These are phyloP conservation scores for Dactylellina parvicollis DNA, from an alignment of 2,329 filamentous ascomycete genomes.

Conservation along the genomic window DNA sequence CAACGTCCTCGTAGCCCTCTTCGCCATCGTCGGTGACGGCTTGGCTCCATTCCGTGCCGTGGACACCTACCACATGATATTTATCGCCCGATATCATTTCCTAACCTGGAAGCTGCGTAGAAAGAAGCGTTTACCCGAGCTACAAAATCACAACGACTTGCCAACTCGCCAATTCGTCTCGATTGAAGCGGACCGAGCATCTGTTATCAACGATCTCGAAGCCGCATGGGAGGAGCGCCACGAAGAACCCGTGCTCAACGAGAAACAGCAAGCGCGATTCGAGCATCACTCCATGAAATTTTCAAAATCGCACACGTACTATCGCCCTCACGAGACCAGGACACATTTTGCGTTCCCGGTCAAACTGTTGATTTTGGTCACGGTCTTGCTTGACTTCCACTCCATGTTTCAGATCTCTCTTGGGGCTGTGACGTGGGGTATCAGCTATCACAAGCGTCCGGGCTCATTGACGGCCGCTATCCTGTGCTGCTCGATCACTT, in stretches of 20 bases:
- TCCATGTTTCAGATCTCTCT: constrained; percentile 82
- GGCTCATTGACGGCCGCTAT: constrained; percentile 81
- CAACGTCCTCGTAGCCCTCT: constrained; percentile 75
- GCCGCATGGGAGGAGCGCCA: constrained; percentile 55
- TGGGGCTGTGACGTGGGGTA: constrained; percentile 80
- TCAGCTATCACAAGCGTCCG: constrained; percentile 74
- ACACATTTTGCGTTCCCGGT: constrained; percentile 84
- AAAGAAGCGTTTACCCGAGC: constrained; percentile 70
- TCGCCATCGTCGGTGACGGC: constrained; percentile 76
- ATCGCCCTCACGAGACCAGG: constrained; percentile 85
- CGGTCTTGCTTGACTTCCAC: constrained; percentile 81
- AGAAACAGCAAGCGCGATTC: constrained; percentile 74
- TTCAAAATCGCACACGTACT: constrained; percentile 84
- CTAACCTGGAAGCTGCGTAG: constrained; percentile 73
- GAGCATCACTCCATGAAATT: constrained; percentile 83
- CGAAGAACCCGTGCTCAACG: constrained; percentile 72
- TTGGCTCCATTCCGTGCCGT: constrained; percentile 78
- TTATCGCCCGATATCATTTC: constrained; percentile 77
- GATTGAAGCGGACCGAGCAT: constrained; percentile 63
- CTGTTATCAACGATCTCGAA: constrained; percentile 54
- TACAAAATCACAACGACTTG: constrained; percentile 76
- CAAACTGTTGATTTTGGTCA: constrained; percentile 76
- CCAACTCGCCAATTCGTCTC: constrained; percentile 64
- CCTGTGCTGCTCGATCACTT: constrained; percentile 79
- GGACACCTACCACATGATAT: constrained; percentile 89